Evolutionary conservation across 768 basidiomycete genomes (phyloP).

Genomic region (Saitozyma sp.): DNA sequence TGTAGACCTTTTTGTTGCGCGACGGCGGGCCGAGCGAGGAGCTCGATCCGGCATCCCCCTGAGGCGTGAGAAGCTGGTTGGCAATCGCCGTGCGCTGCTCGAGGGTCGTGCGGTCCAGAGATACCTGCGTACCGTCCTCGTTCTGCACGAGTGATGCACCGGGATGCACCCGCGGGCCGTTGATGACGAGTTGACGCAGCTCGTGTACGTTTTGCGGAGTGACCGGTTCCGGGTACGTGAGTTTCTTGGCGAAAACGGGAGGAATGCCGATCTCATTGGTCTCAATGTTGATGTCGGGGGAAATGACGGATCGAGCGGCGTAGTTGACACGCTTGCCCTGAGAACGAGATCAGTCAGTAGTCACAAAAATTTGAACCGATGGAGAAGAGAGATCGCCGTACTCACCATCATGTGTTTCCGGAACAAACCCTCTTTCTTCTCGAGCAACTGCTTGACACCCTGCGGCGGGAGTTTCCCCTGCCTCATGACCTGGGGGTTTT

Average conservation of each 20-base stretch:
- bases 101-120: slow-evolving; percentile 75
- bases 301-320: slow-evolving; percentile 99
- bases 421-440: slow-evolving; percentile 99
- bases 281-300: slow-evolving; percentile 98
- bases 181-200: slow-evolving; percentile 84
- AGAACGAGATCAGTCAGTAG: not conserved
- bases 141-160: slow-evolving; percentile 93
- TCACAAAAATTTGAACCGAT: not conserved
- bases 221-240: slow-evolving; percentile 97
- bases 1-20: slow-evolving; percentile 94
- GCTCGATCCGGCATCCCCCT: slow-evolving; percentile 58
- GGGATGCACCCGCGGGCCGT: slow-evolving; percentile 82
- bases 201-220: slow-evolving; percentile 86
- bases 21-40: slow-evolving; percentile 62
- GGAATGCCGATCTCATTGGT: slow-evolving; percentile 98
- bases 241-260: slow-evolving; percentile 91
- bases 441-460: slow-evolving; percentile 92
- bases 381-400: slow-evolving; percentile 8
- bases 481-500: slow-evolving; percentile 81
- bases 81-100: slow-evolving; percentile 94
- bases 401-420: slow-evolving; percentile 98
- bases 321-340: slow-evolving; percentile 99
- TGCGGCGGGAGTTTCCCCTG: slow-evolving; percentile 87
- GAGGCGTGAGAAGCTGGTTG: slow-evolving; percentile 89
- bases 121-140: slow-evolving; percentile 86